Evolutionary conservation across 768 basidiomycete species (phyloP), one percentile per base, ranked within the genome.

Genomic region (Rhodotorula taiwanensis): DNA sequence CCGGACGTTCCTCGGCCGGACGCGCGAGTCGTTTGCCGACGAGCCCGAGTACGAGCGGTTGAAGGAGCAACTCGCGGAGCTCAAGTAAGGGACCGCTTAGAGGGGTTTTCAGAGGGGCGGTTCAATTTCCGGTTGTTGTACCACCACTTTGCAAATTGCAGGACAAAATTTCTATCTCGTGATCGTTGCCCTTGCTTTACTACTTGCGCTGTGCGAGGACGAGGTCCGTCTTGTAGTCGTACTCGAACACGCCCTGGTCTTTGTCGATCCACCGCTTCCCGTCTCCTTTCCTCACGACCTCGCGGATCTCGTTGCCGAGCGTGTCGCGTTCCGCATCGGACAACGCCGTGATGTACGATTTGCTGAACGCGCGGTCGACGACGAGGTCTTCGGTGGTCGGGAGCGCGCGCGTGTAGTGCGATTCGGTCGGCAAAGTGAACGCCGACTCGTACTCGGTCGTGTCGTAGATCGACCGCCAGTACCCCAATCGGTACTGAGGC

Each of bases 1-100:
- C 62, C 80, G 93, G 76, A 87, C 85, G 55, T 98, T 97, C 76
- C 81, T 89, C 77, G 93, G 88, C 11, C 80, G 88, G 63, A 89
- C 88, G 62, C 85, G 80, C 75, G 88, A 84, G 43, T 73, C 78
- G 61, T 97, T 92, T 68, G 88, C 86, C 75, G 92, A 92, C 55
- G 88, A 95, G 74, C 81, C 84, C 7, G 91, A 90, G 78, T 97
- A 88, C 86, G 74, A 78, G 31, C 78, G 79, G 65, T 78, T 98
- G 72, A 79, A 79, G 71, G 82, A 80, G 64, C 74, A 91, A 70
- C 78, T 84, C 72, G 83, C 85, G 45, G 87, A 88, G n/a, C n/a
- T n/a, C n/a, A n/a, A n/a, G n/a, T n/a, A n/a, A n/a, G n/a, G n/a
- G n/a, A n/a, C n/a, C n/a, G n/a, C n/a, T n/a, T n/a, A n/a, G n/a